These are phyloP conservation scores for Darksidea phi DNA, from an alignment of 495 filamentous ascomycete species.

Conservation along the genomic window DNA sequence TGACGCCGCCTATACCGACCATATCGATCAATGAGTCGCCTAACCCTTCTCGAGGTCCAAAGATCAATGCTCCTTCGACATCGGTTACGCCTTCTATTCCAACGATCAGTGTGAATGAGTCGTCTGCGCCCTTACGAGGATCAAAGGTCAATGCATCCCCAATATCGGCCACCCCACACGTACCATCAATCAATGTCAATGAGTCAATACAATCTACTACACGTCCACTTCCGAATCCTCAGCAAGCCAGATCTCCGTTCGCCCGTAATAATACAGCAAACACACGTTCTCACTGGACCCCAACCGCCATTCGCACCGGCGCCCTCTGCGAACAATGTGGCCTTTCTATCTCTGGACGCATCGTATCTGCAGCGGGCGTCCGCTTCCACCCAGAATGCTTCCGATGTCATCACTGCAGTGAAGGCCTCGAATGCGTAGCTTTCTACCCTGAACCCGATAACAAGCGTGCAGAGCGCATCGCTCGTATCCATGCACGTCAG, in stretches of 20 bases:
- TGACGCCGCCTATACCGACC: conserved; percentile 32
- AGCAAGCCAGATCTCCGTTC: conserved; percentile 28
- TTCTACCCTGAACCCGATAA: conserved; percentile 88
- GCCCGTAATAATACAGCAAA: conserved; percentile 36
- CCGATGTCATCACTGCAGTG: conserved; percentile 82
- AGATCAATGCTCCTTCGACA: conserved; percentile 13
- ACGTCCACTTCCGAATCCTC: conserved; percentile 49
- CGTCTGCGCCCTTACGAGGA: conserved; percentile 5
- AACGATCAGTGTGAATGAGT: conserved; percentile 3
- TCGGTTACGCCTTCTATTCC: conserved; percentile 27
- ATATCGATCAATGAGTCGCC: conserved; percentile 27
- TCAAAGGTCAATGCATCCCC: conserved; percentile 16
- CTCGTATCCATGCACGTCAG: conserved; percentile 59
- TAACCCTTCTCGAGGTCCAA: background rate
- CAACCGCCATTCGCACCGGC: conserved; percentile 59
- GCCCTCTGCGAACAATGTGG: conserved; percentile 82
- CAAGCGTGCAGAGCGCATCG: conserved; percentile 66
- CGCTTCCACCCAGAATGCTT: conserved; percentile 96
- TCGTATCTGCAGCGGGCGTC: conserved; percentile 73
- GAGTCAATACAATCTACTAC: conserved; percentile 2
- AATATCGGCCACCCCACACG: conserved; percentile 23
- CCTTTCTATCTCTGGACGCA: conserved; percentile 80
- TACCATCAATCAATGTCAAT: conserved; percentile 20
- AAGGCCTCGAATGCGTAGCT: conserved; percentile 86
- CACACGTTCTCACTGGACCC: conserved; percentile 49